These are phyloP conservation scores for Colletotrichum caudatum DNA, from an alignment of 2,329 filamentous ascomycete genomes.

Conservation along the genomic window DNA sequence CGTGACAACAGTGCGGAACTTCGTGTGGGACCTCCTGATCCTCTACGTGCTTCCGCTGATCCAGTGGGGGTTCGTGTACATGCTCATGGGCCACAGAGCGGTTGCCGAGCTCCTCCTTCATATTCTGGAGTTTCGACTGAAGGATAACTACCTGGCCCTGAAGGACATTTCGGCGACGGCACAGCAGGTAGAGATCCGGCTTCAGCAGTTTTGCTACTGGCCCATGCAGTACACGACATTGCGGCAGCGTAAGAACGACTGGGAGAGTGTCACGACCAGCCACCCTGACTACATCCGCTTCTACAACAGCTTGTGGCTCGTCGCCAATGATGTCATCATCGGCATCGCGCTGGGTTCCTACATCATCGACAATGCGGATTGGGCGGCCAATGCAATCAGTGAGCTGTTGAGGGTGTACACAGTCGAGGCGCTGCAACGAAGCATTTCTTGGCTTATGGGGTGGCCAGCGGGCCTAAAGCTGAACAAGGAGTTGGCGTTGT, in stretches of 20 bases:
- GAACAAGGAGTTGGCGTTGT: slow-evolving; percentile 92
- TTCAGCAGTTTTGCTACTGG: slow-evolving; percentile 99
- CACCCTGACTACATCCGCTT: slow-evolving; percentile 99
- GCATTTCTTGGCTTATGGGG: slow-evolving; percentile 95
- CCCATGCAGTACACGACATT: slow-evolving; percentile 95
- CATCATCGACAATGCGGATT: slow-evolving; percentile 92
- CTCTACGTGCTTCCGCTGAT: slow-evolving; percentile 84
- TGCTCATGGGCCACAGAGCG: slow-evolving; percentile 82
- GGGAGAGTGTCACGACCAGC: slow-evolving; percentile 94
- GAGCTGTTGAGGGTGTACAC: slow-evolving; percentile 83
- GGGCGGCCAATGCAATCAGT: slow-evolving; percentile 85
- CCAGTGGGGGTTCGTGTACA: slow-evolving; percentile 78
- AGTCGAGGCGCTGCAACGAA: slow-evolving; percentile 86
- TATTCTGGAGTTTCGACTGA: slow-evolving; percentile 85
- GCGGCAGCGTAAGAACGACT: slow-evolving; percentile 88
- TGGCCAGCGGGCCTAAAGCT: slow-evolving; percentile 96
- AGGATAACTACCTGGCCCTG: slow-evolving; percentile 82
- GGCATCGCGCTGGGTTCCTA: slow-evolving; percentile 96
- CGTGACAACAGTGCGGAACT: slow-evolving; percentile 85
- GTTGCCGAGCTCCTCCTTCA: slow-evolving; percentile 82
- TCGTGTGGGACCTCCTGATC: slow-evolving; percentile 78
- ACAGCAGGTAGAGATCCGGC: slow-evolving; percentile 95
- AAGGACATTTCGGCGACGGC: slow-evolving; percentile 97
- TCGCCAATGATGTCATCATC: slow-evolving; percentile 98
- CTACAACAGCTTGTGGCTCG: slow-evolving; percentile 98